Percentiles rank a stretch among this genome's conserved stretches.
These are phyloP conservation scores for Microdochium nivale DNA, from an alignment of 2,329 filamentous ascomycete species.

Conservation along the genomic window DNA sequence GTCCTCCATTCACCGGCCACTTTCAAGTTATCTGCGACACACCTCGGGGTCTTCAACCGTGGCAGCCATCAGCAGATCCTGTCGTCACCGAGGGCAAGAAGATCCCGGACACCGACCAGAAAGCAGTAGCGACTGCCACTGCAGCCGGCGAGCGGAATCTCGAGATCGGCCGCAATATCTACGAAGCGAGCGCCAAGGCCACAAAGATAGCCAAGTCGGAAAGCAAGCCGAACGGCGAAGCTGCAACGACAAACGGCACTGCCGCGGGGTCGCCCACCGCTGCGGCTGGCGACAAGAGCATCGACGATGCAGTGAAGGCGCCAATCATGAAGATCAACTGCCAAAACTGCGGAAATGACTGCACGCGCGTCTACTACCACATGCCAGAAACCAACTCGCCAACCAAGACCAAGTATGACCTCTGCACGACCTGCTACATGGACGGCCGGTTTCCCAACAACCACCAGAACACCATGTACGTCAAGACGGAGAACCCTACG, in stretches of 20 bases:
- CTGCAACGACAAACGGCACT: slow-evolving; percentile 56
- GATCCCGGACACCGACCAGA: slow-evolving; percentile 61
- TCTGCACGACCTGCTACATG: slow-evolving; percentile 86
- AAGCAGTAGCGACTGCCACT: slow-evolving; percentile 55
- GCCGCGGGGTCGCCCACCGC: slow-evolving; percentile 28
- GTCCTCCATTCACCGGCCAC: slow-evolving; percentile 93
- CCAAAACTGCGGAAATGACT: slow-evolving; percentile 87
- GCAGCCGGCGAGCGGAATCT: slow-evolving; percentile 79
- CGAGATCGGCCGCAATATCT: slow-evolving; percentile 91
- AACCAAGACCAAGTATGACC: slow-evolving; percentile 66
- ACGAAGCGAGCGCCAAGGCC: slow-evolving; percentile 80
- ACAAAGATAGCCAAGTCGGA: slow-evolving; percentile 61
- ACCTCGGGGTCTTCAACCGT: slow-evolving; percentile 85
- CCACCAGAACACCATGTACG: slow-evolving; percentile 72
- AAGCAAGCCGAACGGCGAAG: slow-evolving; percentile 69
- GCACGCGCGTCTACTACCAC: slow-evolving; percentile 57
- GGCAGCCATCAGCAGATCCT: slow-evolving; percentile 81
- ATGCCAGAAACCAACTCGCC: slow-evolving; percentile 46
- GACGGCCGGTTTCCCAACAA: slow-evolving; percentile 76
- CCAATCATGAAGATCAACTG: slow-evolving; percentile 69
- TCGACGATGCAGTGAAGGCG: slow-evolving; percentile 55
- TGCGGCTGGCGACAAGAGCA: not conserved
- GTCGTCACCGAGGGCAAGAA: slow-evolving; percentile 53
- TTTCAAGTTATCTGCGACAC: slow-evolving; percentile 96
- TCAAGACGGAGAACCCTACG: slow-evolving; percentile 79